Evolutionary conservation across 768 basidiomycete genomes (phyloP).

Genomic region (Harrya chromipes): DNA sequence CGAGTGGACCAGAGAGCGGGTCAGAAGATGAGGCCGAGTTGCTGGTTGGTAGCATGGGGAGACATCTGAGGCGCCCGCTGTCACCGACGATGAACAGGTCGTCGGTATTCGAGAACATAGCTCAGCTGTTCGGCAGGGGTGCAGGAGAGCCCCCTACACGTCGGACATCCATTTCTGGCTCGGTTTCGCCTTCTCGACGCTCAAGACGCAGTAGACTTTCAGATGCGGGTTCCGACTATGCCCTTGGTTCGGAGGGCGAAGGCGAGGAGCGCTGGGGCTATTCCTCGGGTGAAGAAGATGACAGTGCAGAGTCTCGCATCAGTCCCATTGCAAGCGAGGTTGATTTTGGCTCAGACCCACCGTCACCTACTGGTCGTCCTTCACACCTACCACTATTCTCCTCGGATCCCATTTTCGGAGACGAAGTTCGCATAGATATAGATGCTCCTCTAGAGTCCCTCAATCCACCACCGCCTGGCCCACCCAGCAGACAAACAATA

Average conservation of each 20-base stretch:
- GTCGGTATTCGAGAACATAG: constrained; percentile 61
- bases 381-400: constrained; percentile 64
- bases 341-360: constrained; percentile 69
- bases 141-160: constrained; percentile 41
- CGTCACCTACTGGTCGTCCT: constrained; percentile 45
- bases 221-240: constrained; percentile 58
- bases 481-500: constrained; percentile 82
- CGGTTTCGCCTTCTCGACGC: constrained; percentile 45
- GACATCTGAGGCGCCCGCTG: constrained; percentile 33
- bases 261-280: constrained; percentile 87
- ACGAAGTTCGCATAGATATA: constrained; percentile 81
- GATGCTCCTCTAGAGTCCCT: constrained; percentile 58
- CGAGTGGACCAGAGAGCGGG: constrained; percentile 37
- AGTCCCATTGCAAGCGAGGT: constrained; percentile 50
- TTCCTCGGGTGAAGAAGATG: constrained; percentile 79
- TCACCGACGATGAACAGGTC: constrained; percentile 38
- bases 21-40: constrained; percentile 37
- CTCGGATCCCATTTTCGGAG: constrained; percentile 78
- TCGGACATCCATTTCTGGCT: constrained; percentile 55
- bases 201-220: constrained; percentile 53
- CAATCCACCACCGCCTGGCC: constrained; percentile 74
- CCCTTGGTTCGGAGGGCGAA: constrained; percentile 51
- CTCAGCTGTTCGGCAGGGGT: constrained; percentile 60
- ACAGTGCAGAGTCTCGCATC: constrained; percentile 33
- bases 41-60: constrained; percentile 25